These are phyloP conservation scores for Colletotrichum brevisporum DNA, from an alignment of 2,329 filamentous ascomycete species.

Conservation along the genomic window DNA sequence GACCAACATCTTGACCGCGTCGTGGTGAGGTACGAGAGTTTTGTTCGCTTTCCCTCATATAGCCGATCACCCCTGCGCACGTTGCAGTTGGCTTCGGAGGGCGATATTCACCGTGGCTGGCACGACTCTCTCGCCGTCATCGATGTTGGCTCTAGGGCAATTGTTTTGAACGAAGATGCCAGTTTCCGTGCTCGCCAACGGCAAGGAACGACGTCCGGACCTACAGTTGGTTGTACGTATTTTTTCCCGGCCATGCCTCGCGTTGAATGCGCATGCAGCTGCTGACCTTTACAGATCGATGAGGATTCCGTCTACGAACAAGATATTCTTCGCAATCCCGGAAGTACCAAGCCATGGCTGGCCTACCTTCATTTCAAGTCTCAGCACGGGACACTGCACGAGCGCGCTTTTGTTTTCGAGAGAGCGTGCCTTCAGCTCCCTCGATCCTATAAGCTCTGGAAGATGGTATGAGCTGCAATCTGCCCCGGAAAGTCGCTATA, in stretches of 20 bases:
- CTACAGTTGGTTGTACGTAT: slow-evolving; percentile 64
- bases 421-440: slow-evolving; percentile 91
- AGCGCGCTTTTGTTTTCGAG: slow-evolving; percentile 91
- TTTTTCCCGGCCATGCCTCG: background rate
- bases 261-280: background rate
- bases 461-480: slow-evolving; percentile 72
- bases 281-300: slow-evolving; percentile 71
- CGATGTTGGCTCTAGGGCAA: background rate
- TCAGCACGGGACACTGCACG: slow-evolving; percentile 85
- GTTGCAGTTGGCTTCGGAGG: too few species aligned
- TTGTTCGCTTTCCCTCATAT: too few species aligned
- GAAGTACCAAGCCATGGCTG: slow-evolving; percentile 93
- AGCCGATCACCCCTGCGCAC: too few species aligned
- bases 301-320: slow-evolving; percentile 98
- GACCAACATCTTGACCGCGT: too few species aligned
- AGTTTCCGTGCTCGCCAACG: slow-evolving; percentile 46
- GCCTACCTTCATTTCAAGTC: slow-evolving; percentile 93
- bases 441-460: slow-evolving; percentile 98
- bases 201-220: slow-evolving; percentile 60
- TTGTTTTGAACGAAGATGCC: slow-evolving; percentile 35
- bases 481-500: background rate
- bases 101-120: background rate
- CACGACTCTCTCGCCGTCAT: background rate
- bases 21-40: too few species aligned
- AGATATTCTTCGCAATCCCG: slow-evolving; percentile 88